Evolutionary conservation across 345 rosid species (phyloP).

Genomic region (Dovyalis caffra): DNA sequence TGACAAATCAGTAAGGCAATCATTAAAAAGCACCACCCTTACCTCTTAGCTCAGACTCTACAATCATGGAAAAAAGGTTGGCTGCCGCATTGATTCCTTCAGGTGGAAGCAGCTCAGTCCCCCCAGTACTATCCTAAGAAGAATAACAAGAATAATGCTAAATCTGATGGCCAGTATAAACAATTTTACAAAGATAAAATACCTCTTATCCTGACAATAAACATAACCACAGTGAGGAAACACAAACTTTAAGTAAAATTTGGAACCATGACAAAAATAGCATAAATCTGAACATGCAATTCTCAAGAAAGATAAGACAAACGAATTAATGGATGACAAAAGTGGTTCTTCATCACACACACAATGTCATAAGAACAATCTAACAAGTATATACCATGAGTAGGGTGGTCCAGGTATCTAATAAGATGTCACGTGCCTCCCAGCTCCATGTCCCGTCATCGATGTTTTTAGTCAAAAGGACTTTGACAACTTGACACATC

Average conservation of each 20-base stretch:
- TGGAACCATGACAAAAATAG: too few relatives aligned
- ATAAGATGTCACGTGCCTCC: constrained; percentile 94
- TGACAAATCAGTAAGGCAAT: constrained; percentile 12
- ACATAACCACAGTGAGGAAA: neutral
- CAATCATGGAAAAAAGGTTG: constrained; percentile 69
- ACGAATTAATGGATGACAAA: too few relatives aligned
- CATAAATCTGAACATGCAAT: too few relatives aligned
- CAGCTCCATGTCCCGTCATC: constrained; percentile 94
- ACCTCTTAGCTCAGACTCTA: constrained; percentile 86
- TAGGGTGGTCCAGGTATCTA: constrained; percentile 89
- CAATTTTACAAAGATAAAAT: neutral
- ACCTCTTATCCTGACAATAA: constrained; percentile 3
- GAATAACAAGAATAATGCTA: neutral
- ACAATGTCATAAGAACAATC: too few relatives aligned
- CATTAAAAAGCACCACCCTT: constrained; percentile 11
- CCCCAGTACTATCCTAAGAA: constrained; percentile 45
- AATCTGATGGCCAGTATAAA: too few relatives aligned
- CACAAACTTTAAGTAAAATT: too few relatives aligned
- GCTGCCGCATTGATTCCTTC: constrained; percentile 88
- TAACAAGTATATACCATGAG: constrained; percentile 57
- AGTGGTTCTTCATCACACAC: neutral
- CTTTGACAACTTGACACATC: constrained; percentile 93
- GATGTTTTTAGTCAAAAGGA: constrained; percentile 50
- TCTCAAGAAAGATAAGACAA: too few relatives aligned
- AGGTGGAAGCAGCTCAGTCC: constrained; percentile 62